A percentile compares a stretch with the other conserved stretches of the same genome.
phyloP scores from a whole-genome alignment of 164 flowering plant species.

The Magnolia officinalis region DNA sequence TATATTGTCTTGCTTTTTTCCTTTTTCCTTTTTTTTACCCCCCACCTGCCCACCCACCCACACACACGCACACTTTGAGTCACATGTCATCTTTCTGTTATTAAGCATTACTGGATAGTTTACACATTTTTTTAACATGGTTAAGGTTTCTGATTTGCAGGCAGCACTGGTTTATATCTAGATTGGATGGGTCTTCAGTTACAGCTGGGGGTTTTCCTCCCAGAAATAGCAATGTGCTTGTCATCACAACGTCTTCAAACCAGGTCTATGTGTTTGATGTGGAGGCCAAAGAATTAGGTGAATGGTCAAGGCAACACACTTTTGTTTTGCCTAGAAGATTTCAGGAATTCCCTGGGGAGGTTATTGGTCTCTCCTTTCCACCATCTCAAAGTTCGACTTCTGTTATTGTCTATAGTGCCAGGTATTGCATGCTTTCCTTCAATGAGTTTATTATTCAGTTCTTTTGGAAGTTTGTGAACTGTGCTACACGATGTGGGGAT shows the following conservation, averaged over 20 bases:
- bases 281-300: conserved; percentile 77
- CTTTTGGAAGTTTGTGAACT: neutral
- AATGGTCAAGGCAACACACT: conserved; percentile 72
- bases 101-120: neutral
- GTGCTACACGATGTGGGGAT: neutral
- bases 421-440: conserved; percentile 35
- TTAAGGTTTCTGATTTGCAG: conserved; percentile 37
- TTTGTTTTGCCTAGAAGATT: conserved; percentile 64
- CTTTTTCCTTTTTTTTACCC: too few species aligned
- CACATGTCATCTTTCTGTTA: neutral
- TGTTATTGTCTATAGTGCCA: conserved; percentile 79
- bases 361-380: conserved; percentile 83
- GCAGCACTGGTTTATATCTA: conserved; percentile 96
- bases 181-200: conserved; percentile 89
- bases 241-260: conserved; percentile 77
- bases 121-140: neutral
- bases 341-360: conserved; percentile 93
- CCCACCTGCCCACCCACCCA: too few species aligned
- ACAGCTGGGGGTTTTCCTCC: conserved; percentile 95
- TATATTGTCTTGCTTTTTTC: neutral
- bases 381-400: conserved; percentile 54
- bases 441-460: neutral
- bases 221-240: conserved; percentile 59
- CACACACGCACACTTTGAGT: neutral
- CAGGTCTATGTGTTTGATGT: conserved; percentile 88